These are phyloP conservation scores for Neonectria magnoliae DNA, from an alignment of 2,329 filamentous ascomycete genomes.

Conservation along the genomic window DNA sequence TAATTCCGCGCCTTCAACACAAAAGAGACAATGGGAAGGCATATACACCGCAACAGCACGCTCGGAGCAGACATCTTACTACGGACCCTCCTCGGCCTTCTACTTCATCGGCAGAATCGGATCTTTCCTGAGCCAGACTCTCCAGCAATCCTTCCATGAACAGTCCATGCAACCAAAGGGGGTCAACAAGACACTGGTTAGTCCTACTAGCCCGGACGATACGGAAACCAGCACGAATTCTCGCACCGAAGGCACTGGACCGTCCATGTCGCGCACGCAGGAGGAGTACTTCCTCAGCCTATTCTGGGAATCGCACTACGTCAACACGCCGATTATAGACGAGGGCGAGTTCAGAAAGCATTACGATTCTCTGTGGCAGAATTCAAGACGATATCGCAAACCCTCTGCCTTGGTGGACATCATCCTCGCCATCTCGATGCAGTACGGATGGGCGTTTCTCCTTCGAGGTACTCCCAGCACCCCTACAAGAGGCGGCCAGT, in stretches of 20 bases:
- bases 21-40: constrained; percentile 41
- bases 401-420: constrained; percentile 63
- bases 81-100: constrained; percentile 55
- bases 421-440: constrained; percentile 62
- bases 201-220: constrained; percentile 9
- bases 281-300: constrained; percentile 58
- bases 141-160: constrained; percentile 42
- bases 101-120: constrained; percentile 57
- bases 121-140: constrained; percentile 46
- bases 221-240: background rate
- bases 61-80: constrained; percentile 51
- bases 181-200: constrained; percentile 18
- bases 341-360: constrained; percentile 55
- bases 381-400: constrained; percentile 41
- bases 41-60: constrained; percentile 50
- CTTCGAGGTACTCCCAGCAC: background rate
- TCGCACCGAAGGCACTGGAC: background rate
- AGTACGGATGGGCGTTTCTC: constrained; percentile 51
- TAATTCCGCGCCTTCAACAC: constrained; percentile 23
- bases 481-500: background rate
- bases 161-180: constrained; percentile 31
- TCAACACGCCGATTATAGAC: constrained; percentile 51
- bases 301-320: constrained; percentile 58
- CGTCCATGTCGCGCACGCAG: constrained; percentile 53
- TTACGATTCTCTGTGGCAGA: constrained; percentile 53